phyloP scores from a whole-genome alignment of 495 filamentous ascomycete genomes.

The Diplogelasinospora grovesii region DNA sequence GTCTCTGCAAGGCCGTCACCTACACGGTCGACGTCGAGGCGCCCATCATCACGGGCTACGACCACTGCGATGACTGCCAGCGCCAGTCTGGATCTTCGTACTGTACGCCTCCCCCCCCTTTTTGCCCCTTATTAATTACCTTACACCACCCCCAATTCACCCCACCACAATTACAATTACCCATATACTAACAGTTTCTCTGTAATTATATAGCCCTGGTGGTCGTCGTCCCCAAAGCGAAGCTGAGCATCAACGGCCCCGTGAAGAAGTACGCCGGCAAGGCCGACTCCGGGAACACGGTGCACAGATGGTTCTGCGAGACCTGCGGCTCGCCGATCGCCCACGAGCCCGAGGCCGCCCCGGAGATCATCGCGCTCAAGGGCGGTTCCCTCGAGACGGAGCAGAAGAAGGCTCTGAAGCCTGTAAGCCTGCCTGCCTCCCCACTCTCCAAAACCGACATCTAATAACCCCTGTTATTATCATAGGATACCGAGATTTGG shows the following conservation, averaged over 20 bases:
- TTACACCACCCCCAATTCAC: background rate
- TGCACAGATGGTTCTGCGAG: slow-evolving; percentile 62
- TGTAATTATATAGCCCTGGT: slow-evolving; percentile 52
- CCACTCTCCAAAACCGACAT: background rate
- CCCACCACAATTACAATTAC: background rate
- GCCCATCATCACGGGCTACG: slow-evolving; percentile 53
- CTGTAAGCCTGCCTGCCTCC: slow-evolving; percentile 33
- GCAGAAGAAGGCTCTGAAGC: slow-evolving; percentile 62
- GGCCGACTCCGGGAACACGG: slow-evolving; percentile 50
- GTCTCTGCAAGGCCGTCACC: slow-evolving; percentile 62
- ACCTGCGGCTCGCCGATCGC: slow-evolving; percentile 65
- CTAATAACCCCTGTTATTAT: background rate
- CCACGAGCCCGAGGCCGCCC: slow-evolving; percentile 61
- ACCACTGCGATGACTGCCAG: slow-evolving; percentile 69
- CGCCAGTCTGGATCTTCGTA: slow-evolving; percentile 63
- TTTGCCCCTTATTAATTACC: too few species aligned
- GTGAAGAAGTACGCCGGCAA: slow-evolving; percentile 53
- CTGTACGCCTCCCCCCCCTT: slow-evolving; percentile 44
- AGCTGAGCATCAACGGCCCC: slow-evolving; percentile 53
- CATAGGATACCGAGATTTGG: slow-evolving; percentile 63
- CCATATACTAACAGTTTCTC: background rate
- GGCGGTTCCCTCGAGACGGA: slow-evolving; percentile 54
- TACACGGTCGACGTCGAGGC: slow-evolving; percentile 51
- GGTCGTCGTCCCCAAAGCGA: slow-evolving; percentile 56
- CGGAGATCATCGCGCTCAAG: slow-evolving; percentile 63